Evolutionary conservation across 164 flowering plant species (phyloP).

Genomic region (Hamamelis virginiana): DNA sequence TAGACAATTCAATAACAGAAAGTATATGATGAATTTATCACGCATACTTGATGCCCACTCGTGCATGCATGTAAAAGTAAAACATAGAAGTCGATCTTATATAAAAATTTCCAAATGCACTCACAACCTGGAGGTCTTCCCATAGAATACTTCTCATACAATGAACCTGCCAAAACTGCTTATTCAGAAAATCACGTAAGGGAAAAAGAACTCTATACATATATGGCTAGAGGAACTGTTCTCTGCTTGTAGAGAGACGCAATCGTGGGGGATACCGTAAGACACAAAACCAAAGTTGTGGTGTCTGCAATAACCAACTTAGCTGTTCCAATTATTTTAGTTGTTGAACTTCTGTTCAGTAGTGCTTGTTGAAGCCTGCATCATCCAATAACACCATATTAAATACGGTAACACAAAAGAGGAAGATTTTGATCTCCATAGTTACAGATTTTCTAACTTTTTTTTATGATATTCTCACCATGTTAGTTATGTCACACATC

Average conservation of each 20-base stretch:
- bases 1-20: too few relatives aligned
- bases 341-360: constrained; percentile 65
- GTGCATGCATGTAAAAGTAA: too few relatives aligned
- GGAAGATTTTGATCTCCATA: neutral
- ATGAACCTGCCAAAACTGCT: constrained; percentile 37
- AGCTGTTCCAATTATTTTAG: constrained; percentile 19
- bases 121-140: constrained; percentile 16
- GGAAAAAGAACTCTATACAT: constrained; percentile 43
- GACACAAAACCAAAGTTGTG: constrained; percentile 15
- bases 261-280: constrained; percentile 1
- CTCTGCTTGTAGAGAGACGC: constrained; percentile 16
- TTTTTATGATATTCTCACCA: neutral
- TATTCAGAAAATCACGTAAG: constrained; percentile 30
- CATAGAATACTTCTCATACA: constrained; percentile 18
- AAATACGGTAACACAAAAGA: neutral
- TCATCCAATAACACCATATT: constrained; percentile 8
- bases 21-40: too few relatives aligned
- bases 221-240: constrained; percentile 15
- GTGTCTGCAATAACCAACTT: constrained; percentile 10
- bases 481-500: neutral
- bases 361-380: constrained; percentile 71
- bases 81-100: neutral
- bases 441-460: neutral
- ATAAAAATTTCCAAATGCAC: constrained; percentile 19
- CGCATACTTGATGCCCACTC: too few relatives aligned